A percentile compares a stretch with the other conserved stretches of the same genome.
These are phyloP conservation scores for Fusarium staphyleae DNA, from an alignment of 2,329 filamentous ascomycete species.

Conservation along the genomic window DNA sequence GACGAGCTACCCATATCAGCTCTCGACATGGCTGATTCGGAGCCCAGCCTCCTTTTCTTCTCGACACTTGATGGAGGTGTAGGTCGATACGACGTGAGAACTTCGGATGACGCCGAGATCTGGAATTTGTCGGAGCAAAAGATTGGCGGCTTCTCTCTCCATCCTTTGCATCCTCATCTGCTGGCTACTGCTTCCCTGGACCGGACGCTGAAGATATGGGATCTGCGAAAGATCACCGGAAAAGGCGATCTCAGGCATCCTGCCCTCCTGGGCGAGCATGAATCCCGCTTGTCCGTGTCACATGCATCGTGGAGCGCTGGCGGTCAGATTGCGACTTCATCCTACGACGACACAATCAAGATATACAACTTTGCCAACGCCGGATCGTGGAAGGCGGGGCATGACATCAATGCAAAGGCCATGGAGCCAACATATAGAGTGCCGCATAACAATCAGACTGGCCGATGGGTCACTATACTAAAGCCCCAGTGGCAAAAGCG, in stretches of 20 bases:
- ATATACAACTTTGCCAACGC: constrained; percentile 80
- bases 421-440: constrained; percentile 76
- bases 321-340: constrained; percentile 88
- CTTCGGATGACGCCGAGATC: constrained; percentile 63
- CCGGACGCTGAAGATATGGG: constrained; percentile 90
- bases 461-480: constrained; percentile 85
- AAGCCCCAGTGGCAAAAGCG: constrained; percentile 88
- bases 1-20: constrained; percentile 84
- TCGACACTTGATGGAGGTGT: constrained; percentile 84
- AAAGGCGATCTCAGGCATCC: constrained; percentile 68
- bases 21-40: constrained; percentile 75
- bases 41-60: constrained; percentile 81
- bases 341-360: constrained; percentile 95
- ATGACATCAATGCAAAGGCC: constrained; percentile 63
- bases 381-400: constrained; percentile 63
- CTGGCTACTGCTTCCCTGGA: constrained; percentile 90
- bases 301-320: constrained; percentile 89
- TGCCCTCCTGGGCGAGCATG: constrained; percentile 78
- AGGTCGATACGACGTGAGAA: constrained; percentile 80
- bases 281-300: constrained; percentile 83
- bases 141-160: constrained; percentile 90
- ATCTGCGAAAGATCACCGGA: constrained; percentile 78
- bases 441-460: constrained; percentile 93
- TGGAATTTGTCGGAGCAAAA: constrained; percentile 89
- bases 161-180: constrained; percentile 81